Evolutionary conservation across 2,329 filamentous ascomycete genomes (phyloP).

Genomic region (Beauveria asiatica): DNA sequence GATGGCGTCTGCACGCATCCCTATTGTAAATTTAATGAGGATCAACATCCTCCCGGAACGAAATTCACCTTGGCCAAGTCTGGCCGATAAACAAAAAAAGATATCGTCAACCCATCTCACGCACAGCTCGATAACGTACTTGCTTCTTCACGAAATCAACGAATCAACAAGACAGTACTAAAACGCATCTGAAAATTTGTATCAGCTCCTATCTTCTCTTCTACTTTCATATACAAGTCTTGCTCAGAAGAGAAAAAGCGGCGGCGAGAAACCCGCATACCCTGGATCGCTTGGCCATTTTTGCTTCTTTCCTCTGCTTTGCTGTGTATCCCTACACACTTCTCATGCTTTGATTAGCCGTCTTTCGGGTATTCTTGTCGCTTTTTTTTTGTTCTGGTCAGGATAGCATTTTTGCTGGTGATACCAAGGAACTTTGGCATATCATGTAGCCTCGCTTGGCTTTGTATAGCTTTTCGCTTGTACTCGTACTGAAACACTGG

Average conservation of each 20-base stretch:
- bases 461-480: background rate
- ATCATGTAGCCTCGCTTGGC: background rate
- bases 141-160: background rate
- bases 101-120: background rate
- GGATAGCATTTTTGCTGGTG: background rate
- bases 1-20: conserved; percentile 44
- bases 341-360: background rate
- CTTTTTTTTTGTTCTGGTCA: background rate
- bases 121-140: background rate
- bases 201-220: background rate
- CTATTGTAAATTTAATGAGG: conserved; percentile 45
- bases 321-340: background rate
- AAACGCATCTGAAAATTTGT: background rate
- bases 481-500: background rate
- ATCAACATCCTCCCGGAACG: conserved; percentile 50
- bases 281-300: background rate
- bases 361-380: background rate
- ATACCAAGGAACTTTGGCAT: background rate
- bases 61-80: conserved; percentile 23
- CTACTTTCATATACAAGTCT: background rate
- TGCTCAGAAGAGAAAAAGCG: background rate
- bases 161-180: background rate
- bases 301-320: background rate
- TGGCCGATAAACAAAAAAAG: background rate
- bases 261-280: background rate